phyloP scores from a whole-genome alignment of 2,329 filamentous ascomycete species.

The Trichoderma asperellum region DNA sequence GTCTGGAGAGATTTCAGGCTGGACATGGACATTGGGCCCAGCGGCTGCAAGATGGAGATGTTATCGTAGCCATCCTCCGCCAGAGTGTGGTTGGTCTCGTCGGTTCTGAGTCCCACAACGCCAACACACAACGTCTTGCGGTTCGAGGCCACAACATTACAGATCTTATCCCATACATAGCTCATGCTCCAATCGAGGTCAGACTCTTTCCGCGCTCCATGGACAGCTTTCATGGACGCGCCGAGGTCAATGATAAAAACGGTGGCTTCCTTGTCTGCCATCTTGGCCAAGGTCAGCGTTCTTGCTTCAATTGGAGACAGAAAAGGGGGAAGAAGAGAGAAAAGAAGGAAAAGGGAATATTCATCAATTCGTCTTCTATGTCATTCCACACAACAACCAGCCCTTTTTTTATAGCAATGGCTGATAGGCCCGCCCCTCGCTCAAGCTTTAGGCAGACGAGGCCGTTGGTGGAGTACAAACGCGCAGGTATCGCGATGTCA shows the following conservation, averaged over 20 bases:
- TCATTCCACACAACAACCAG: not conserved
- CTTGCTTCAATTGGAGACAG: slow-evolving; percentile 3
- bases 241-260: slow-evolving; percentile 92
- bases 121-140: slow-evolving; percentile 71
- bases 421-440: slow-evolving; percentile 30
- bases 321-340: no score
- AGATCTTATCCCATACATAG: slow-evolving; percentile 92
- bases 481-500: slow-evolving; percentile 40
- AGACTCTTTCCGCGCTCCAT: slow-evolving; percentile 71
- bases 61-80: slow-evolving; percentile 77
- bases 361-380: not conserved
- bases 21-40: slow-evolving; percentile 64
- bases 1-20: slow-evolving; percentile 68
- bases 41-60: slow-evolving; percentile 77
- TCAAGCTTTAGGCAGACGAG: slow-evolving; percentile 33
- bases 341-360: not conserved
- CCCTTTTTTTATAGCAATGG: not conserved
- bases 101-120: slow-evolving; percentile 82
- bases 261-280: slow-evolving; percentile 92
- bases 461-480: slow-evolving; percentile 30
- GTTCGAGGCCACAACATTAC: slow-evolving; percentile 68
- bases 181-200: slow-evolving; percentile 88
- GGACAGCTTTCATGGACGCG: slow-evolving; percentile 75
- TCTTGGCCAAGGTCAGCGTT: slow-evolving; percentile 43
- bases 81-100: slow-evolving; percentile 72